Conservation (phyloP, 805 yeast genomes). For the Candida rishiriensis region DNA sequence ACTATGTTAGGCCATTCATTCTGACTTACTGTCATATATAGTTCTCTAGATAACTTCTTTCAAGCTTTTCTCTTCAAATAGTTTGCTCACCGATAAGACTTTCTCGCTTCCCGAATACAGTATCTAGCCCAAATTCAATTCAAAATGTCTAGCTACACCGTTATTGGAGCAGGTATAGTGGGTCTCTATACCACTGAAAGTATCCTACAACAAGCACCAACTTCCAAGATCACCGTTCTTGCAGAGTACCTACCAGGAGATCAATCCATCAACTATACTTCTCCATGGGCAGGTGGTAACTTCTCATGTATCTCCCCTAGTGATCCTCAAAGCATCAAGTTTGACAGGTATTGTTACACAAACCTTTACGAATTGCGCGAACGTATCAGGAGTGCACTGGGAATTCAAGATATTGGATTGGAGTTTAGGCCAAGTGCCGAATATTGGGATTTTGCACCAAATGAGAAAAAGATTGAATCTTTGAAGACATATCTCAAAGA, state of each 20-base stretch:
- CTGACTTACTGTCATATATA: too few species aligned
- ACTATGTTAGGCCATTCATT: too few species aligned
- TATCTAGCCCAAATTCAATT: too few species aligned
- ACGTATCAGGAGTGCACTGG: conserved; percentile 35
- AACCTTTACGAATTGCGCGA: conserved; percentile 35
- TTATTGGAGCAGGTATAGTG: conserved; percentile 56
- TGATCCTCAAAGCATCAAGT: conserved; percentile 44
- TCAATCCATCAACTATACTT: conserved; percentile 65
- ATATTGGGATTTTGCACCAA: conserved; percentile 49
- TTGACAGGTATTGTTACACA: conserved; percentile 54
- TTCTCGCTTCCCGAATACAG: too few species aligned
- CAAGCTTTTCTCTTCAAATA: too few species aligned
- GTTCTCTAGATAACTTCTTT: too few species aligned
- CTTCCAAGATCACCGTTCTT: conserved; percentile 44
- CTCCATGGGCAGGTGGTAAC: conserved; percentile 78
- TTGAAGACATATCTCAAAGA: conserved; percentile 46
- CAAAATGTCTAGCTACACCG: conserved; percentile 18
- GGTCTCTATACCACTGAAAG: conserved; percentile 61
- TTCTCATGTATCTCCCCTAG: conserved; percentile 58
- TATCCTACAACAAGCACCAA: conserved; percentile 37
- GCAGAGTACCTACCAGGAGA: conserved; percentile 78
- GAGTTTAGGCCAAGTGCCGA: conserved; percentile 54
- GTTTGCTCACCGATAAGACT: too few species aligned
- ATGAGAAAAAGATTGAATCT: conserved; percentile 42
- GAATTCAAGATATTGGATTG: conserved; percentile 50